These are phyloP conservation scores for Aspergillus sp. DNA, from an alignment of 2,329 filamentous ascomycete species.

Conservation along the genomic window DNA sequence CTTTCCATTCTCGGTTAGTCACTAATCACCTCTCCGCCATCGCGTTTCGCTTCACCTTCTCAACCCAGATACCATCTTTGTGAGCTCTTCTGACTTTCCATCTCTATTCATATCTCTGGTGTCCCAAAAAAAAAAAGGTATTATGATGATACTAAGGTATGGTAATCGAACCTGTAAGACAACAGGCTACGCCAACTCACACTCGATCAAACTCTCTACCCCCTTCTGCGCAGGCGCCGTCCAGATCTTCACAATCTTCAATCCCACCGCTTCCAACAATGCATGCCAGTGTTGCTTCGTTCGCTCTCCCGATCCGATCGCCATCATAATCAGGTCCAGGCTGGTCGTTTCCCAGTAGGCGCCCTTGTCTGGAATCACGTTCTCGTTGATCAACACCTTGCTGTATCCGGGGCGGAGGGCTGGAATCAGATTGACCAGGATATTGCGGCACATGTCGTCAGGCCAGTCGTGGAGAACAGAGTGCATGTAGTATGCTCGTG, in stretches of 20 bases:
- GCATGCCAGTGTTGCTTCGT: constrained; percentile 34
- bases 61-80: too few relatives aligned
- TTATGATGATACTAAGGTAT: too few relatives aligned
- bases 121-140: too few relatives aligned
- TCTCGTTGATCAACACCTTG: constrained; percentile 40
- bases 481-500: constrained; percentile 29
- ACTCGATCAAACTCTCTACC: constrained; percentile 19
- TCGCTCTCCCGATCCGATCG: constrained; percentile 30
- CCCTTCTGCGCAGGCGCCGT: constrained; percentile 6
- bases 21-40: too few relatives aligned
- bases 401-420: constrained; percentile 36
- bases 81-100: too few relatives aligned
- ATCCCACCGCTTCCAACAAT: constrained; percentile 25
- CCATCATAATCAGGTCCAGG: constrained; percentile 40
- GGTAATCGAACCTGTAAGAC: too few relatives aligned
- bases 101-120: too few relatives aligned
- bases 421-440: constrained; percentile 19
- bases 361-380: constrained; percentile 32
- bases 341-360: constrained; percentile 22
- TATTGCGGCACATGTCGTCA: constrained; percentile 18
- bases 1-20: too few relatives aligned
- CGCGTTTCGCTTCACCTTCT: too few relatives aligned
- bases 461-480: constrained; percentile 23
- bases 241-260: constrained; percentile 32
- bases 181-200: constrained; percentile 3